Evolutionary conservation across 805 yeast genomes (phyloP).

Genomic region (Yarrowia phangngaensis): DNA sequence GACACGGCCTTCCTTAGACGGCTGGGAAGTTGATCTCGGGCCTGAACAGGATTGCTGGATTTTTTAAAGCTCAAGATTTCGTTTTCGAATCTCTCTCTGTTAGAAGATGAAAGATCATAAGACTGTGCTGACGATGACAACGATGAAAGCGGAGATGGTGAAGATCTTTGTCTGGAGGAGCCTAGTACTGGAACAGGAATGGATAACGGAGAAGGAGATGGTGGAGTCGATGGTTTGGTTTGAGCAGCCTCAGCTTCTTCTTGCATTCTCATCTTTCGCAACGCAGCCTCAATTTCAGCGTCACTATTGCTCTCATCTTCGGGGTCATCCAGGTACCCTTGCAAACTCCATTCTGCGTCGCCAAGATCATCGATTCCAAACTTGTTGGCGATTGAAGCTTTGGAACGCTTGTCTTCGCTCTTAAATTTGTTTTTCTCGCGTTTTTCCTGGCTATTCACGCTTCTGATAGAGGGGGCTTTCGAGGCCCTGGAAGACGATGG

Average conservation of each 20-base stretch:
- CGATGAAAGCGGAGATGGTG: too few species aligned
- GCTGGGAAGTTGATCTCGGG: slow-evolving; percentile 14
- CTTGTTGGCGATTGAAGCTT: background rate
- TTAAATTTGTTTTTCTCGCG: too few species aligned
- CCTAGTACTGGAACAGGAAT: too few species aligned
- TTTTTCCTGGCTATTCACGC: too few species aligned
- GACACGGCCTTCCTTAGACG: slow-evolving; percentile 4
- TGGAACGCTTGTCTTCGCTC: background rate
- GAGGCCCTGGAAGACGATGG: background rate
- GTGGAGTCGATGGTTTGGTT: background rate
- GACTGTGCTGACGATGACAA: too few species aligned
- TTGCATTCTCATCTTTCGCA: background rate
- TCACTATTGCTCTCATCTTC: slow-evolving; percentile 6
- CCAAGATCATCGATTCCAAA: slow-evolving; percentile 3
- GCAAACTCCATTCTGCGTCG: slow-evolving; percentile 10
- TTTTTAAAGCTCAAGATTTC: background rate
- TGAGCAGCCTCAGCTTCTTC: background rate
- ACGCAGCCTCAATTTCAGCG: slow-evolving; percentile 10
- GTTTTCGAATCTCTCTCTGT: slow-evolving; percentile 13
- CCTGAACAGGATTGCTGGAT: slow-evolving; percentile 2
- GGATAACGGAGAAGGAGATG: too few species aligned
- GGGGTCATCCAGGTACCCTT: slow-evolving; percentile 14
- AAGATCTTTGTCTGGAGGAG: too few species aligned
- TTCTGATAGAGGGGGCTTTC: too few species aligned
- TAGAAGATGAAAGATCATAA: too few species aligned